Conservation (phyloP, 768 basidiomycete species). For the Lactarius psammicola region DNA sequence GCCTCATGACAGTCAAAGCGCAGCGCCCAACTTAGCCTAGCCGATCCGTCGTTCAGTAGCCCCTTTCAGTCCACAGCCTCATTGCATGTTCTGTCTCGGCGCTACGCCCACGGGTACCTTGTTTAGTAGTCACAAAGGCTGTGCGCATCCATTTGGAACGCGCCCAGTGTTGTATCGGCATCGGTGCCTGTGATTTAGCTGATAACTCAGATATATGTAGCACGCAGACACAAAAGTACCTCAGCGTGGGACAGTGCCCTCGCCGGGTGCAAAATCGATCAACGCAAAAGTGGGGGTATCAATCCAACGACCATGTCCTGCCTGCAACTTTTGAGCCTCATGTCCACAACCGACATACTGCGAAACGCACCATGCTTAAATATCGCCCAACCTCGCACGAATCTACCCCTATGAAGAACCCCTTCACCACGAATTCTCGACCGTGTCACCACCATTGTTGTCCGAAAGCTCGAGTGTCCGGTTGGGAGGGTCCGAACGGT, state of each 20-base stretch:
- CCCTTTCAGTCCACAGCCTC: not conserved
- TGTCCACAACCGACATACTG: not conserved
- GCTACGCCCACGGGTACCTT: slow-evolving; percentile 5
- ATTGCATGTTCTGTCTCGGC: not conserved
- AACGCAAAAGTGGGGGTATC: slow-evolving; percentile 4
- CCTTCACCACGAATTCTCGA: not conserved
- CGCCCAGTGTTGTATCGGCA: not conserved
- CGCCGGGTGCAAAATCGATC: not conserved
- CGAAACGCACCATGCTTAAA: slow-evolving; percentile 5
- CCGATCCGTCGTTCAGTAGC: not conserved
- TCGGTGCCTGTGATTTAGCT: slow-evolving; percentile 5
- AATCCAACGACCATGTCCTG: not conserved
- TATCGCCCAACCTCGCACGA: not conserved
- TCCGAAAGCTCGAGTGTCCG: not conserved
- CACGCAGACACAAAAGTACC: not conserved
- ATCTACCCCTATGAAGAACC: not conserved
- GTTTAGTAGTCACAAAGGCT: not conserved
- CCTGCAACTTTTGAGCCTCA: not conserved
- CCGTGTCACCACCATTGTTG: not conserved
- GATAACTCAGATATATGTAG: not conserved
- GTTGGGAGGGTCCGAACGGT: not conserved
- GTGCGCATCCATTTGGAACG: not conserved
- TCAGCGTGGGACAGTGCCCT: not conserved
- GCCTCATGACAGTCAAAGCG: slow-evolving; percentile 2
- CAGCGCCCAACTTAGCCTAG: not conserved